These are phyloP conservation scores for Chaetomium strumarium DNA, from an alignment of 2,329 filamentous ascomycete species.

Conservation along the genomic window DNA sequence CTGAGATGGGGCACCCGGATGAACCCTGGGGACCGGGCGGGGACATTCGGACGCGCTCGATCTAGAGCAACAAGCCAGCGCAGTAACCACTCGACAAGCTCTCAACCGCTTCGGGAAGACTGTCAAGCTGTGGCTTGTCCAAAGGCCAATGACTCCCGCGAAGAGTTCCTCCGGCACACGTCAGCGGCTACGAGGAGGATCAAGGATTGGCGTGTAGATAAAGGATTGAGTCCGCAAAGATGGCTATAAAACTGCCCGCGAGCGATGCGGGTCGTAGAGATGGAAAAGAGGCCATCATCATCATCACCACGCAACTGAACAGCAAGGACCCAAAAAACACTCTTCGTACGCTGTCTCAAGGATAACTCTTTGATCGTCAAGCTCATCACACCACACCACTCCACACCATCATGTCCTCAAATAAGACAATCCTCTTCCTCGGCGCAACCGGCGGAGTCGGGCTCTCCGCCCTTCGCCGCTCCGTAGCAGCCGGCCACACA, in stretches of 20 bases:
- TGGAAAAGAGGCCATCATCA: neutral
- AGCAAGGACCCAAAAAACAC: no score
- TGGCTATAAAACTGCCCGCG: neutral
- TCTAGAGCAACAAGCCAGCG: no score
- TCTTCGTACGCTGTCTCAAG: neutral
- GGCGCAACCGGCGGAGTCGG: constrained; percentile 48
- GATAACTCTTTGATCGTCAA: neutral
- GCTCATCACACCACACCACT: neutral
- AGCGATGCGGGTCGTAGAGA: neutral
- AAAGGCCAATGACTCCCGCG: no score
- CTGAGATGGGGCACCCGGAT: constrained; percentile 3
- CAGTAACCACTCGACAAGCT: neutral
- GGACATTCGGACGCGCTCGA: no score
- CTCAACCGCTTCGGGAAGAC: neutral
- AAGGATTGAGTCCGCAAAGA: neutral
- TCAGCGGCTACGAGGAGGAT: neutral
- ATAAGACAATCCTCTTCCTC: constrained; percentile 45
- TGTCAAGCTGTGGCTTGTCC: no score
- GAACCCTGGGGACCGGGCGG: constrained; percentile 10
- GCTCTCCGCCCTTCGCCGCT: constrained; percentile 40
- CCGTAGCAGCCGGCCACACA: constrained; percentile 40
- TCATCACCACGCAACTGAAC: neutral
- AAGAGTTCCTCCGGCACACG: constrained; percentile 3
- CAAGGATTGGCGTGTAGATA: neutral
- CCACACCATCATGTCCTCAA: constrained; percentile 15